Conservation (phyloP, 306 rosid genomes). For the Corylus heterophylla region DNA sequence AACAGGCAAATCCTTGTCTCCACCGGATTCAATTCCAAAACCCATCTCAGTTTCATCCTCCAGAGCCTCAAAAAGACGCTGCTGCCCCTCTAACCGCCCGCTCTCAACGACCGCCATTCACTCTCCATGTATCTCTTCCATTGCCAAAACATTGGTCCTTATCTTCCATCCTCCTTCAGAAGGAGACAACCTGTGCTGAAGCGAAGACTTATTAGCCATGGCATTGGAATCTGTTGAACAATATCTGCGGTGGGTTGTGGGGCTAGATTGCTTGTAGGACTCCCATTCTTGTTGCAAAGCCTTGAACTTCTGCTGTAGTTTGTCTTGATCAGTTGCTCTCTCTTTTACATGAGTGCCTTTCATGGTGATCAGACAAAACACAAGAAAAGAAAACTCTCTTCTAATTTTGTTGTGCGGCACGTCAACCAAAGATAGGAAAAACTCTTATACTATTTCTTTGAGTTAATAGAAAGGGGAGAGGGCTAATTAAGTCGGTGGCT, state of each 20-base stretch:
- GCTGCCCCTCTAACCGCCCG: slow-evolving; percentile 46
- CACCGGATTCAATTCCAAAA: slow-evolving; percentile 12
- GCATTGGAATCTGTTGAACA: neutral
- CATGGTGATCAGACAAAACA: slow-evolving; percentile 26
- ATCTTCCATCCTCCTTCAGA: slow-evolving; percentile 17
- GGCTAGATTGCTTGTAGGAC: slow-evolving; percentile 38
- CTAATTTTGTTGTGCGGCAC: too few species aligned
- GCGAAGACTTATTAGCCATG: slow-evolving; percentile 37
- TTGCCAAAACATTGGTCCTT: slow-evolving; percentile 22
- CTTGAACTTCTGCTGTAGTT: slow-evolving; percentile 34
- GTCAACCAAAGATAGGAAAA: too few species aligned
- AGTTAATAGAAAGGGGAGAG: too few species aligned
- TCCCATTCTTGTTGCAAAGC: slow-evolving; percentile 52
- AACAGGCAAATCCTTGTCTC: slow-evolving; percentile 18
- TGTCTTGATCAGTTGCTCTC: neutral
- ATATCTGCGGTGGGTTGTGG: slow-evolving; percentile 14
- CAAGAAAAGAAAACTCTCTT: too few species aligned
- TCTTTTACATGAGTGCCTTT: slow-evolving; percentile 27
- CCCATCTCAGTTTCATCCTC: neutral
- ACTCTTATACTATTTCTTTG: too few species aligned
- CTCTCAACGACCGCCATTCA: slow-evolving; percentile 45
- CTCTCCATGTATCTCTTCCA: slow-evolving; percentile 40
- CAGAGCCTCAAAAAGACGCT: slow-evolving; percentile 36
- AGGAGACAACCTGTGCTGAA: slow-evolving; percentile 38
- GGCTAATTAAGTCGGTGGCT: too few species aligned